Evolutionary conservation across 2,329 filamentous ascomycete species (phyloP).

Genomic region (Penicillium rolfsii): DNA sequence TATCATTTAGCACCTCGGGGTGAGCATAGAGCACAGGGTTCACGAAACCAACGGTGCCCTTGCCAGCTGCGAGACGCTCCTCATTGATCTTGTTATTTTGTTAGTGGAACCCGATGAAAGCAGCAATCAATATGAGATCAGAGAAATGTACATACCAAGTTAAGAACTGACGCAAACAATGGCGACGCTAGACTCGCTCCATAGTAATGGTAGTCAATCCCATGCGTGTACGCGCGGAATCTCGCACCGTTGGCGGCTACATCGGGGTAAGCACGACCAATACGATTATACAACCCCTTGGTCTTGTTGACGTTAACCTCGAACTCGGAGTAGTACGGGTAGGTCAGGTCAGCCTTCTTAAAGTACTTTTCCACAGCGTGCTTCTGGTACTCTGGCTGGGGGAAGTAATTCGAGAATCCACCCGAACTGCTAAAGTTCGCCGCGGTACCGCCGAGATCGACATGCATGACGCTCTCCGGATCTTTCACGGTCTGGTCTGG

Average conservation of each 20-base stretch:
- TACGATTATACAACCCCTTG: conserved; percentile 48
- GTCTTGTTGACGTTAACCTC: conserved; percentile 43
- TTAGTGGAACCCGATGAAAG: too few relatives aligned
- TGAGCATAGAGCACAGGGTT: conserved; percentile 51
- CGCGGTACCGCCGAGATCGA: conserved; percentile 32
- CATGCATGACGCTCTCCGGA: conserved; percentile 38
- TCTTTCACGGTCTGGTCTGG: conserved; percentile 32
- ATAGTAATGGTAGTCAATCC: conserved; percentile 27
- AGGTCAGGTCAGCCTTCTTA: conserved; percentile 30
- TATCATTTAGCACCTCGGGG: conserved; percentile 45
- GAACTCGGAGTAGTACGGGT: conserved; percentile 37
- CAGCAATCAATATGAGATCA: not conserved
- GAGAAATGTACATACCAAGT: conserved; percentile 27
- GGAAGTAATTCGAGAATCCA: conserved; percentile 54
- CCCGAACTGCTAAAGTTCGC: conserved; percentile 47
- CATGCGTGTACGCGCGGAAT: conserved; percentile 29
- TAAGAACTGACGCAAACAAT: conserved; percentile 36
- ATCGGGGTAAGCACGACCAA: conserved; percentile 55
- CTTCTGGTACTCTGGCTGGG: conserved; percentile 49
- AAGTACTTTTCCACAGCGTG: conserved; percentile 49
- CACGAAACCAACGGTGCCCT: conserved; percentile 56
- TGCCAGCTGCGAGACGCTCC: conserved; percentile 51
- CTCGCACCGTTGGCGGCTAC: conserved; percentile 51
- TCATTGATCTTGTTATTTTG: conserved; percentile 48
- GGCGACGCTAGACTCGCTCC: conserved; percentile 36